These are phyloP conservation scores for Papiliotrema terrestris DNA, from an alignment of 1,284 basidiomycete genomes.

Conservation along the genomic window DNA sequence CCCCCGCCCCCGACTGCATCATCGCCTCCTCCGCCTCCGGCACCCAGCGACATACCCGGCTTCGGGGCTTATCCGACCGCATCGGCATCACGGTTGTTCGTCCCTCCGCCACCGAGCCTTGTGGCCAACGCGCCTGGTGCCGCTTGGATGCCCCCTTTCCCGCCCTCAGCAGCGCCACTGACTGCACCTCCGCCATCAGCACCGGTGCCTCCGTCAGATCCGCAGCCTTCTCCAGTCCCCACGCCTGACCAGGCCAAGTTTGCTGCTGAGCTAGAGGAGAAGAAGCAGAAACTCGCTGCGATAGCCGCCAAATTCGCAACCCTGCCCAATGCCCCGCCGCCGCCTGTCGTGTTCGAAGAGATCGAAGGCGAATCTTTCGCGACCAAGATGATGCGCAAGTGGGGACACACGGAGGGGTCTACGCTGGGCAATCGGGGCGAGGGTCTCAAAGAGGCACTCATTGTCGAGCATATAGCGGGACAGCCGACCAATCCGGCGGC, in stretches of 20 bases:
- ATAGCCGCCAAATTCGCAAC: slow-evolving; percentile 57
- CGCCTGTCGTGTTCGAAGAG: slow-evolving; percentile 6
- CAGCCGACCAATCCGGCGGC: slow-evolving; percentile 26
- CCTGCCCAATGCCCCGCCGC: slow-evolving; percentile 13
- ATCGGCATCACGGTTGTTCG: slow-evolving; percentile 6
- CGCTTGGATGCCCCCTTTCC: background rate
- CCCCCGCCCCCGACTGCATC: slow-evolving; percentile 4
- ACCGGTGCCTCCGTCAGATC: background rate
- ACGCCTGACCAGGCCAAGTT: slow-evolving; percentile 15
- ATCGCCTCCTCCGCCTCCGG: background rate
- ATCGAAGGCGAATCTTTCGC: slow-evolving; percentile 25
- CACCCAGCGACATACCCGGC: background rate
- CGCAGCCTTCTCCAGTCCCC: slow-evolving; percentile 6
- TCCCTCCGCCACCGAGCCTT: slow-evolving; percentile 6
- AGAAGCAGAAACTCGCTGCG: slow-evolving; percentile 70
- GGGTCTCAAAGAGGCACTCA: slow-evolving; percentile 82
- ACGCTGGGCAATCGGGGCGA: slow-evolving; percentile 77
- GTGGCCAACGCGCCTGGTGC: slow-evolving; percentile 3
- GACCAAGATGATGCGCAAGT: slow-evolving; percentile 58
- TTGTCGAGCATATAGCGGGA: slow-evolving; percentile 63
- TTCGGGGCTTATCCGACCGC: slow-evolving; percentile 1
- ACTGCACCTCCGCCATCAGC: background rate
- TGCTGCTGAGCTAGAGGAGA: slow-evolving; percentile 50
- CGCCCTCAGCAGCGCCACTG: slow-evolving; percentile 1
- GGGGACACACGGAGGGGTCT: slow-evolving; percentile 89